A percentile compares a stretch with the other conserved stretches of the same genome.
Evolutionary conservation across 2,329 filamentous ascomycete species (phyloP).

Genomic region (Penicillium sp.): DNA sequence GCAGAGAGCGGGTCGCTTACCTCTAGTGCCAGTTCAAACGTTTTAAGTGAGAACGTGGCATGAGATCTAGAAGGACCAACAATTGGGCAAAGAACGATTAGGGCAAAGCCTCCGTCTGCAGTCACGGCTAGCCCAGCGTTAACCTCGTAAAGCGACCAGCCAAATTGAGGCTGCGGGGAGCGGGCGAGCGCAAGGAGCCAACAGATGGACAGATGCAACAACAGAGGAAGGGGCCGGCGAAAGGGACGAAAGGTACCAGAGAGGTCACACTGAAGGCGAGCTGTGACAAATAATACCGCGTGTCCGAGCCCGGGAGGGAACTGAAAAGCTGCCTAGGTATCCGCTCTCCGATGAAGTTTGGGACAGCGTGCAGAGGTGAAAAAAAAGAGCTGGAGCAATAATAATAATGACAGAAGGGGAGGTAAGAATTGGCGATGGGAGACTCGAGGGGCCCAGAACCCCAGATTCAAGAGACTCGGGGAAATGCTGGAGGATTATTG

Average conservation of each 20-base stretch:
- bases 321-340: background rate
- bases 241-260: background rate
- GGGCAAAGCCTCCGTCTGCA: slow-evolving; percentile 25
- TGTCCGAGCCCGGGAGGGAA: background rate
- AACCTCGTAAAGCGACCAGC: slow-evolving; percentile 19
- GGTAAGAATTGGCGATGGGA: background rate
- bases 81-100: slow-evolving; percentile 29
- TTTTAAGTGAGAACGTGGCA: slow-evolving; percentile 29
- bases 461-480: background rate
- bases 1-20: slow-evolving; percentile 26
- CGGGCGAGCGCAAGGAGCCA: slow-evolving; percentile 14
- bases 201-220: slow-evolving; percentile 3
- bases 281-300: background rate
- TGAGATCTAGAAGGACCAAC: slow-evolving; percentile 26
- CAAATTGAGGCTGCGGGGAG: slow-evolving; percentile 19
- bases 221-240: slow-evolving; percentile 1
- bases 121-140: slow-evolving; percentile 19
- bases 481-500: background rate
- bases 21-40: slow-evolving; percentile 26
- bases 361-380: background rate
- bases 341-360: background rate
- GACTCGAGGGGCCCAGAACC: background rate
- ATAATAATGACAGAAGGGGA: background rate
- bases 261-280: background rate
- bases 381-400: background rate